phyloP scores from a whole-genome alignment of 148 eudicot species.

The Amaranthus palmeri region DNA sequence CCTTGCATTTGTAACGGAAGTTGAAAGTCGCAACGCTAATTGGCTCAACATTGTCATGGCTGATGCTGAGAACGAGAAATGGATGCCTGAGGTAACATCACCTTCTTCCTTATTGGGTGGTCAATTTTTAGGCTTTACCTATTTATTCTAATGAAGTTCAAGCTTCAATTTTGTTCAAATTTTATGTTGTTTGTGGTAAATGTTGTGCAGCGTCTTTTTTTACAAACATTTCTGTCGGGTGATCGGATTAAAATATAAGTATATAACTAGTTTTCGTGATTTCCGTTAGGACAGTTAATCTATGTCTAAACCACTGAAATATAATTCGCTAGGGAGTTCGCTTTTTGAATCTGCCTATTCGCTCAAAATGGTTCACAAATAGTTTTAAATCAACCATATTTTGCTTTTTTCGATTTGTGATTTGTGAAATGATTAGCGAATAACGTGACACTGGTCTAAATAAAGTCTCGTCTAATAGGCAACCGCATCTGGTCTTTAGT shows the following conservation, averaged over 20 bases:
- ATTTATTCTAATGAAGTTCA: neutral
- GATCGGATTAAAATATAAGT: too few species aligned
- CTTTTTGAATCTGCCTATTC: too few species aligned
- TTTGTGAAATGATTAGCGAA: too few species aligned
- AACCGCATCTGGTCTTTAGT: slow-evolving; percentile 3
- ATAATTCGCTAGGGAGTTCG: too few species aligned
- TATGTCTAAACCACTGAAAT: too few species aligned
- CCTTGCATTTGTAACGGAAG: slow-evolving; percentile 58
- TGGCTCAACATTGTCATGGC: slow-evolving; percentile 93
- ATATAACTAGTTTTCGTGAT: too few species aligned
- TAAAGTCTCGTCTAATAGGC: neutral
- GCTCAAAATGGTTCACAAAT: too few species aligned
- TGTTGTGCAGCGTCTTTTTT: too few species aligned
- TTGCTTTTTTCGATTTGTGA: too few species aligned
- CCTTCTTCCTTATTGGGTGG: neutral
- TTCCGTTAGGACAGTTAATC: too few species aligned
- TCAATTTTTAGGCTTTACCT: neutral
- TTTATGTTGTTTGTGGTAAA: neutral
- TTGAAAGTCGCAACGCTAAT: slow-evolving; percentile 64
- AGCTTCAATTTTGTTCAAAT: neutral
- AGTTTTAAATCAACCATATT: too few species aligned
- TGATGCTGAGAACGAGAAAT: slow-evolving; percentile 82
- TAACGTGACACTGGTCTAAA: neutral
- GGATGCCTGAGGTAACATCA: slow-evolving; percentile 84
- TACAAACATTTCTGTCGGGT: too few species aligned